Evolutionary conservation across 2,329 filamentous ascomycete genomes (phyloP), one percentile per base, ranked within the genome.

Genomic region (Colletotrichum neosansevieriae): DNA sequence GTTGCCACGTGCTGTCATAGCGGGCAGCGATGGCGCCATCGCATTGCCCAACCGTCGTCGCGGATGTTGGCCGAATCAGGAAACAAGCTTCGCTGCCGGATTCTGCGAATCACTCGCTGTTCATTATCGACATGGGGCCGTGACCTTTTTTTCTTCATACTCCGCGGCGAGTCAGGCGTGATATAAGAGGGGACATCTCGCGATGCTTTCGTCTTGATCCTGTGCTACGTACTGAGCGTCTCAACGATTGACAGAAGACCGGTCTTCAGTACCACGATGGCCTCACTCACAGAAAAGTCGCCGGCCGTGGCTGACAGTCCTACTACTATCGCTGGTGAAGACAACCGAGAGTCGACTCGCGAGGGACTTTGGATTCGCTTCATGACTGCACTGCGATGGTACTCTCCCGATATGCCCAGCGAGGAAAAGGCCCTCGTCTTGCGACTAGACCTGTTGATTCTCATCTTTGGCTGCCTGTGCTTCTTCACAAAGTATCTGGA

Each of bases 401-500:
- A 80, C 63, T 76, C 76, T 2, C 67, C 68, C 21, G 73, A 74
- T 36, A 79, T 76, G 75, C 71, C 75, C 1, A 64, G 71, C 13
- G 66, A 73, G 6, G 79, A 81, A 63, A 80, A 79, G 70, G 58
- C 65, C 4, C 71, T 80, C 10, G 73, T 80, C 11, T 62, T 80
- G 58, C 79, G 79, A 62, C 76, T 81, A 5, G 79, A 81, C 58
- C 69, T 81, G 6, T 75, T 75, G 60, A 79, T 81, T 42, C 72
- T 81, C 19, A 70, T 80, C 7, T 80, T 79, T 68, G 79, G 79
- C 0, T 81, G 79, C 24, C 69, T 80, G 4, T 79, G 76, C 7
- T 80, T 80, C 71, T 81, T 80, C 63, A 81, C 78, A 4, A 80
- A 81, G 51, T 80, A 80, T 59, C 73, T 81, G 6, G 78, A 80